Evolutionary conservation across 371 early-diverging fungal genomes (phyloP), one percentile per base, ranked within the genome.

Genomic region (Mortierella sp.): DNA sequence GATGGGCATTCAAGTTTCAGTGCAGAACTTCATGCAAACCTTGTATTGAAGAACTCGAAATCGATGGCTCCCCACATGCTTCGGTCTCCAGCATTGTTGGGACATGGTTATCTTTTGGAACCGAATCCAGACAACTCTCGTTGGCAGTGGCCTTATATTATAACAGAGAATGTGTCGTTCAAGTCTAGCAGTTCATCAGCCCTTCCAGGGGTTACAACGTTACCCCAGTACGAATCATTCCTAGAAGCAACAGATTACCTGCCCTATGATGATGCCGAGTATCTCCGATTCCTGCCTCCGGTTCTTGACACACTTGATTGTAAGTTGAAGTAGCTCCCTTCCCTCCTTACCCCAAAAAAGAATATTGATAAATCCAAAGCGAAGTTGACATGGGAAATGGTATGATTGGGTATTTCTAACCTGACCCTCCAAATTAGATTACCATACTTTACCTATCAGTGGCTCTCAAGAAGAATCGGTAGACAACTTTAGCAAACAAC

Each of bases 111-210:
- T 25, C 47, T 62, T 11, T 26, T 62, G 7, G 70, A 66, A 14
- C 6, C 25, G 0, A 46, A 64, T 16, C 46, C 55, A 28, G 57
- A 18, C 61, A 23, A 0, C 15, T 51, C 44, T 16, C 53, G 63
- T n/a, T 77, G 79, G 79, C 69, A 66, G 6, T 69, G 79, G 70
- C 79, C 79, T 0, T 77, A 66, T 48, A 68, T 77, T 23, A 15
- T 77, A 14, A 72, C 61, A 7, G 70, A 64, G 29, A 57, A 51
- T 2, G 56, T 30, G 37, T 48, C 26, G 2, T 9, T 5, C 3
- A 37, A 5, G 37, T 5, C 37, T 5, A 37, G 37, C 37, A 9
- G 3, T 3, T 37, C 9, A 9, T 9, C 37, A 3, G 25, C 44
- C 29, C 26, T 1, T 11, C 23, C 7, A 57, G 28, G 16, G 19